These are phyloP conservation scores for Musa schizocarpa DNA, from an alignment of 176 grass and related monocot genomes.

Conservation along the genomic window DNA sequence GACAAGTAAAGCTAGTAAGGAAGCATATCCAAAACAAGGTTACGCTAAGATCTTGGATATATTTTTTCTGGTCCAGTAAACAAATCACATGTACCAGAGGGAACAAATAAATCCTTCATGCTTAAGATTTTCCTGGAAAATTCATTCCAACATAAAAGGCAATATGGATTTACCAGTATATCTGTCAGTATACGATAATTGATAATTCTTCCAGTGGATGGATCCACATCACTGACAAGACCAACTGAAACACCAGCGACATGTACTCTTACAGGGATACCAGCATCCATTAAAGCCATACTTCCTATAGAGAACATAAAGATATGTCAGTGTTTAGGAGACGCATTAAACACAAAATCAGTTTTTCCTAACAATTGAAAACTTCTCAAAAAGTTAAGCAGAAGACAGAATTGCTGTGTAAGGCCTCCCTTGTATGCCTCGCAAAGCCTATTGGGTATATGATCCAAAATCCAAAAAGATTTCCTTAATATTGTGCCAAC, in stretches of 20 bases:
- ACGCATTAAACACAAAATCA: conserved; percentile 13
- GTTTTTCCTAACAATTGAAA: background rate
- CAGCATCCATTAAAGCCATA: conserved; percentile 97
- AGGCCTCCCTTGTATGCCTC: no score
- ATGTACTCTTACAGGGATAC: conserved; percentile 98
- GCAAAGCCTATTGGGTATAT: no score
- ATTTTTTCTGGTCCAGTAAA: background rate
- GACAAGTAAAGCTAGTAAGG: background rate
- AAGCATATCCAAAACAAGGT: background rate
- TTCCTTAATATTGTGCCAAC: no score
- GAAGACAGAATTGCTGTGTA: background rate
- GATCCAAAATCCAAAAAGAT: no score
- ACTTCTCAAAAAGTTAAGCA: background rate
- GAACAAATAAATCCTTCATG: background rate
- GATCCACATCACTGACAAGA: conserved; percentile 71
- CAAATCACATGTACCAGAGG: background rate
- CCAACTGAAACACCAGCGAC: conserved; percentile 98
- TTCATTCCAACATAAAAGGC: background rate
- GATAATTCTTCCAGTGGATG: conserved; percentile 54
- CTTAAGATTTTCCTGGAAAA: background rate
- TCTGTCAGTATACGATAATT: conserved; percentile 88
- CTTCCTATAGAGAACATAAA: conserved; percentile 42
- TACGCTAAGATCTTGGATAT: background rate
- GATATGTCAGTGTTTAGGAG: conserved; percentile 10
- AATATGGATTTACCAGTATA: conserved; percentile 57